Percentiles rank a stretch among this genome's conserved stretches.
Evolutionary conservation across 129 eudicot species (phyloP).

Genomic region (Artemisia argyi): DNA sequence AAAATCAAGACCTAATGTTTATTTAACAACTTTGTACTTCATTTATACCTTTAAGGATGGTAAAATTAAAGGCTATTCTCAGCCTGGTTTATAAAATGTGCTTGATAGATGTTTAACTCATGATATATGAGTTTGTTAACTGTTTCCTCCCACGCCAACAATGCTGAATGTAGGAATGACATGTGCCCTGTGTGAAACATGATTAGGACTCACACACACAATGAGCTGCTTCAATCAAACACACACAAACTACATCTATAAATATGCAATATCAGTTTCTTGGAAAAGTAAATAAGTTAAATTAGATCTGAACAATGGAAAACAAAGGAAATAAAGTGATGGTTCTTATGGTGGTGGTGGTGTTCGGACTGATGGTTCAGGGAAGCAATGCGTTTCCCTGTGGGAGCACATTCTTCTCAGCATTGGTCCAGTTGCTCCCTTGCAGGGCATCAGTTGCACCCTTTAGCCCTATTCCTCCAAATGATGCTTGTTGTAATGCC

Average conservation of each 20-base stretch:
- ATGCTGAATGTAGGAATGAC: conserved; percentile 35
- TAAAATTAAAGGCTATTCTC: neutral
- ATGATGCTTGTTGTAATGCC: conserved; percentile 81
- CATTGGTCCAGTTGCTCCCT: conserved; percentile 90
- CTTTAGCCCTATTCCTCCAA: conserved; percentile 81
- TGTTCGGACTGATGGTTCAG: conserved; percentile 36
- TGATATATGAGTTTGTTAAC: conserved; percentile 40
- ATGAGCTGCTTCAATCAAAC: conserved; percentile 18
- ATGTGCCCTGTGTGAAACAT: conserved; percentile 41
- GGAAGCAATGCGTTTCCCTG: conserved; percentile 53
- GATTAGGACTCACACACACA: conserved; percentile 42
- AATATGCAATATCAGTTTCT: neutral
- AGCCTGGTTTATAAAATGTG: neutral
- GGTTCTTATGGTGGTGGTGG: conserved; percentile 39
- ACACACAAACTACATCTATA: conserved; percentile 17
- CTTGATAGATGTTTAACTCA: conserved; percentile 19
- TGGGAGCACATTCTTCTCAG: conserved; percentile 84
- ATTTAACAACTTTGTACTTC: conserved; percentile 5
- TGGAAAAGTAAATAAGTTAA: neutral
- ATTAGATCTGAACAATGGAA: conserved; percentile 33
- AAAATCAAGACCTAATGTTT: conserved; percentile 10
- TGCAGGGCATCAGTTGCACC: conserved; percentile 87
- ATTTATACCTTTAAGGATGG: neutral
- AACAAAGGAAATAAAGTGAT: conserved; percentile 18
- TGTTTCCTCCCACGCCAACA: conserved; percentile 31